Percentiles rank a stretch among this genome's conserved stretches.
These are phyloP conservation scores for Stagonosporopsis tanaceti DNA, from an alignment of 2,329 filamentous ascomycete genomes.

Conservation along the genomic window DNA sequence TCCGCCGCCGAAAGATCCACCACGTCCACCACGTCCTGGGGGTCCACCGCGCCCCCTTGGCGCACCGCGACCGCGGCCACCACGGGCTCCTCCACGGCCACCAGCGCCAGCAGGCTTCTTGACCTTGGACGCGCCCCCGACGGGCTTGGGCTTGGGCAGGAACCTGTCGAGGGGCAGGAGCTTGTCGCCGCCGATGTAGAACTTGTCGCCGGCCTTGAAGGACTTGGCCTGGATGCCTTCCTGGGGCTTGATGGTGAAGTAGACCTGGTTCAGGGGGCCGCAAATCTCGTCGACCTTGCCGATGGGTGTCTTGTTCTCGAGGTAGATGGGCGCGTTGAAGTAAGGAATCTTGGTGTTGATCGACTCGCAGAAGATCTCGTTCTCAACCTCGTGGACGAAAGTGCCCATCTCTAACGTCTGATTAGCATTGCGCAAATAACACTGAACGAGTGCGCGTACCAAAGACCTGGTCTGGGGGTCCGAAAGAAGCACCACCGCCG, in stretches of 20 bases:
- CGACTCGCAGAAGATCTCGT: conserved; percentile 96
- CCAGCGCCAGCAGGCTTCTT: conserved; percentile 72
- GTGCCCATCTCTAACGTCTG: conserved; percentile 80
- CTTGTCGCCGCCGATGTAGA: conserved; percentile 95
- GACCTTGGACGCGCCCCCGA: conserved; percentile 71
- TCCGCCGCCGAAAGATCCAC: conserved; percentile 53
- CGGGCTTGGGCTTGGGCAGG: conserved; percentile 88
- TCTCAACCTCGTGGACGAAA: conserved; percentile 94
- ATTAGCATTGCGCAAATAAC: conserved; percentile 26
- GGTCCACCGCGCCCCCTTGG: conserved; percentile 58
- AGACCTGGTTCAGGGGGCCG: conserved; percentile 96
- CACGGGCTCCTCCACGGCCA: conserved; percentile 61
- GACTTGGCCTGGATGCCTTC: conserved; percentile 94
- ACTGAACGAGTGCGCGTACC: conserved; percentile 40
- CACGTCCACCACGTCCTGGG: conserved; percentile 47
- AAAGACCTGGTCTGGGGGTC: conserved; percentile 55
- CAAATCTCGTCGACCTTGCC: conserved; percentile 99
- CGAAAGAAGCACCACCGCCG: conserved; percentile 47
- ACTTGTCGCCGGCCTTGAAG: conserved; percentile 97
- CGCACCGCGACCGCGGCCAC: conserved; percentile 56
- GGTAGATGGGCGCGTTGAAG: conserved; percentile 98
- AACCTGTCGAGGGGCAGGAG: conserved; percentile 94
- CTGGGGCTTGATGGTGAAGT: conserved; percentile 96
- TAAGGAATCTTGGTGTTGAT: conserved; percentile 96
- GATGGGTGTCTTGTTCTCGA: conserved; percentile 96